Evolutionary conservation across 2,329 filamentous ascomycete species (phyloP).

Genomic region (Fusarium pseudoanthophilum): DNA sequence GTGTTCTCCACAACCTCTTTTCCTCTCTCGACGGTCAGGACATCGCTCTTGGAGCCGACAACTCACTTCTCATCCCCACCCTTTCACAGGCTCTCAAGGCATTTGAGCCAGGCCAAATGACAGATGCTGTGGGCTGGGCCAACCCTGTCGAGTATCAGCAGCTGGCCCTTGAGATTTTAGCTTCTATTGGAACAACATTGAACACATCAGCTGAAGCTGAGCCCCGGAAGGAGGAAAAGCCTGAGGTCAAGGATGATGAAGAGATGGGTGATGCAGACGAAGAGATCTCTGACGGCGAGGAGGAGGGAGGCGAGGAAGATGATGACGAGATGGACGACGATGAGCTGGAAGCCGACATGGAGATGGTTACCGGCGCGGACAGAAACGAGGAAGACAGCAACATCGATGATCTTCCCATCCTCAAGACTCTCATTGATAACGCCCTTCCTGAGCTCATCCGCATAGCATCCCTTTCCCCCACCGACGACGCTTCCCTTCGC

Average conservation of each 20-base stretch:
- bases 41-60: constrained; percentile 45
- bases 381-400: constrained; percentile 52
- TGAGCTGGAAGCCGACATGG: constrained; percentile 72
- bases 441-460: constrained; percentile 59
- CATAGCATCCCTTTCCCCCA: constrained; percentile 55
- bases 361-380: constrained; percentile 66
- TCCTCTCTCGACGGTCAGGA: constrained; percentile 51
- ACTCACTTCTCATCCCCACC: constrained; percentile 51
- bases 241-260: constrained; percentile 53
- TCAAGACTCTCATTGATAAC: constrained; percentile 55
- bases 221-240: constrained; percentile 50
- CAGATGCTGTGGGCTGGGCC: constrained; percentile 52
- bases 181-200: constrained; percentile 71
- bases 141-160: constrained; percentile 60
- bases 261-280: constrained; percentile 54
- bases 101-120: constrained; percentile 43
- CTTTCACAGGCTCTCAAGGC: constrained; percentile 49
- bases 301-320: constrained; percentile 52
- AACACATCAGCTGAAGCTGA: constrained; percentile 59
- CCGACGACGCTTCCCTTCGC: constrained; percentile 54
- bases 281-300: constrained; percentile 51
- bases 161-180: constrained; percentile 70
- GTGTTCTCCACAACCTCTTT: constrained; percentile 72
- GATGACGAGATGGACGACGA: constrained; percentile 67
- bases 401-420: constrained; percentile 64